Conservation (phyloP, 2,329 filamentous ascomycete genomes). For the Stemphylium vesicarium region DNA sequence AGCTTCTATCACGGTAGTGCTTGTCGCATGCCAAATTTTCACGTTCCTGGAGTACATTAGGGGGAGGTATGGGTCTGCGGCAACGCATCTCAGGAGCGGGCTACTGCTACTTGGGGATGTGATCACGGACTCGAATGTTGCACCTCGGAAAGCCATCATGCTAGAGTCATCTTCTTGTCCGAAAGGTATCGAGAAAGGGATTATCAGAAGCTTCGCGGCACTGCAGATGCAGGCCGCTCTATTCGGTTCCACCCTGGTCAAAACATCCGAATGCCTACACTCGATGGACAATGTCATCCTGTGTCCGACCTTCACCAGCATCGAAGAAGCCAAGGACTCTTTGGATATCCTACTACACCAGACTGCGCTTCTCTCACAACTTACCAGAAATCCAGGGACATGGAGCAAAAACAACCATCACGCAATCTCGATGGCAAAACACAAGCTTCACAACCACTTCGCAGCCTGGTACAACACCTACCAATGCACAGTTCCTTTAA, state of each 20-base stretch:
- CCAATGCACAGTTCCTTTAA: background rate
- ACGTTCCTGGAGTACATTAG: slow-evolving; percentile 51
- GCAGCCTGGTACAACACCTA: slow-evolving; percentile 4
- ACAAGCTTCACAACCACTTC: background rate
- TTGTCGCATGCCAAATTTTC: slow-evolving; percentile 54
- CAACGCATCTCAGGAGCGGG: slow-evolving; percentile 52
- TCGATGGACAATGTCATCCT: background rate
- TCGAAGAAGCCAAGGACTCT: slow-evolving; percentile 14
- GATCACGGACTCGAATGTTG: background rate
- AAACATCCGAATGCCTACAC: slow-evolving; percentile 1
- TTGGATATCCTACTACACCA: slow-evolving; percentile 14
- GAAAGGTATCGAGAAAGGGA: slow-evolving; percentile 51
- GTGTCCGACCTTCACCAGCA: background rate
- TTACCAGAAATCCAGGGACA: too few species aligned
- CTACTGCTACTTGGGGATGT: slow-evolving; percentile 46
- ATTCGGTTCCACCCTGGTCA: slow-evolving; percentile 14
- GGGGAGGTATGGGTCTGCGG: slow-evolving; percentile 48
- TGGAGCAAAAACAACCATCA: too few species aligned
- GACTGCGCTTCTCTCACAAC: slow-evolving; percentile 1
- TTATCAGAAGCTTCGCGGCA: slow-evolving; percentile 52
- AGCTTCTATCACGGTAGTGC: slow-evolving; percentile 41
- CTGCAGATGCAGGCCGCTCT: slow-evolving; percentile 25
- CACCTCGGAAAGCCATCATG: too few species aligned
- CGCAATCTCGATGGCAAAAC: background rate
- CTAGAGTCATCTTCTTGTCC: slow-evolving; percentile 5